Base-by-base conservation (phyloP, 495 filamentous ascomycete species). In the Daldinia caldariorum region DNA sequence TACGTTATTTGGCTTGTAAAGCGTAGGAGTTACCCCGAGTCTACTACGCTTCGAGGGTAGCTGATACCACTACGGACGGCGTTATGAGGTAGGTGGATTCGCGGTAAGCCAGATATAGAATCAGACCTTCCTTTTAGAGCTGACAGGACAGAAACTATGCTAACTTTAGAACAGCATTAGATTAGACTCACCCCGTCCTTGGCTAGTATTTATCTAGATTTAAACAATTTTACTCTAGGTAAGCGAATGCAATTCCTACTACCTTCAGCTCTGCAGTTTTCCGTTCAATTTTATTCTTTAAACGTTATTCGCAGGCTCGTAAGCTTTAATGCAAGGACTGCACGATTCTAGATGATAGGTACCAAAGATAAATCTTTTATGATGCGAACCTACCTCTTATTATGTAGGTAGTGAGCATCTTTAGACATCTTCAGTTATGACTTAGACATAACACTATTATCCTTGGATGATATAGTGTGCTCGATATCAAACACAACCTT, bases 61-160 rank as follows among this genome's bases (percentile, higher is more conserved):
- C 43, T 5, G 18, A 22, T 22, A 47, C 43, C 18, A 22, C 8
- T 47, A 22, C 20, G 1, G 8, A 12, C 1, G 43, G 16, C 20
- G 20, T 10, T 47, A 20, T 47, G 9, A 47, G 43, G 43, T 47
- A 22, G 18, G 43, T 47, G 43, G 43, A 22, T 47, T 47, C 20
- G 43, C 43, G 4, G 43, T 22, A 47, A 47, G 18, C 43, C 43
- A 9, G 43, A 47, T 47, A 47, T 47, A 47, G 43, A 47, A 47
- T 2, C 20, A 47, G 43, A 47, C 43, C 43, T 47, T 47, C 43
- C 18, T 12, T 47, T 47, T 22, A 5, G 20, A 47, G 9, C 9
- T 22, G 9, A 18, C 7, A 1, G 34, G 9, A 35, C 34, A 3
- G 26, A 35, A 35, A 35, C 34, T 35, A 5, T 35, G 34, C 34